Conservation (phyloP, 78 protist species). For the Protostelium mycophagum region DNA sequence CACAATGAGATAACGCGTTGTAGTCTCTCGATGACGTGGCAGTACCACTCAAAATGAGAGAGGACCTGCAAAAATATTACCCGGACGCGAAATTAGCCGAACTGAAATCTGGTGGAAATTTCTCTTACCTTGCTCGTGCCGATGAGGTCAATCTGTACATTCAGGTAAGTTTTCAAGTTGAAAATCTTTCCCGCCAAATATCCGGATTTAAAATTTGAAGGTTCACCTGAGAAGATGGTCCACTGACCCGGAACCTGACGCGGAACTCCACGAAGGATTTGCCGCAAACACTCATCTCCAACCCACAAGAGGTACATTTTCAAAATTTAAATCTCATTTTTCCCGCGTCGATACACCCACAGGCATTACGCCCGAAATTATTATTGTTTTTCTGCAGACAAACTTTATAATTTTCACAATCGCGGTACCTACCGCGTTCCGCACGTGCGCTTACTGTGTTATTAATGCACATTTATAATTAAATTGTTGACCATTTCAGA, state of each 20-base stretch:
- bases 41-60: constrained; percentile 39
- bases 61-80: constrained; percentile 59
- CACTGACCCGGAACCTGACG: not conserved
- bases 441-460: too few species aligned
- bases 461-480: too few species aligned
- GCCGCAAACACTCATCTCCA: too few species aligned
- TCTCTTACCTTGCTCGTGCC: constrained; percentile 44
- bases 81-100: constrained; percentile 50
- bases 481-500: too few species aligned
- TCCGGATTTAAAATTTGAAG: not conserved
- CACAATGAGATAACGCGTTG: not conserved
- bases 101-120: constrained; percentile 71
- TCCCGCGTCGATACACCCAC: too few species aligned
- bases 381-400: too few species aligned
- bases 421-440: too few species aligned
- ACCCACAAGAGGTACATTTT: too few species aligned
- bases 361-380: too few species aligned
- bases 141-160: constrained; percentile 65
- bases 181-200: not conserved
- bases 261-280: not conserved
- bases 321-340: too few species aligned
- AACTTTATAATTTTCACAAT: too few species aligned
- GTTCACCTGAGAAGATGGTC: not conserved
- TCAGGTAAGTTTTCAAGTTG: constrained; percentile 48
- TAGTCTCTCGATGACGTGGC: constrained; percentile 42